Evolutionary conservation across 202 grass and related monocot genomes (phyloP).

Genomic region (Zizania palustris): DNA sequence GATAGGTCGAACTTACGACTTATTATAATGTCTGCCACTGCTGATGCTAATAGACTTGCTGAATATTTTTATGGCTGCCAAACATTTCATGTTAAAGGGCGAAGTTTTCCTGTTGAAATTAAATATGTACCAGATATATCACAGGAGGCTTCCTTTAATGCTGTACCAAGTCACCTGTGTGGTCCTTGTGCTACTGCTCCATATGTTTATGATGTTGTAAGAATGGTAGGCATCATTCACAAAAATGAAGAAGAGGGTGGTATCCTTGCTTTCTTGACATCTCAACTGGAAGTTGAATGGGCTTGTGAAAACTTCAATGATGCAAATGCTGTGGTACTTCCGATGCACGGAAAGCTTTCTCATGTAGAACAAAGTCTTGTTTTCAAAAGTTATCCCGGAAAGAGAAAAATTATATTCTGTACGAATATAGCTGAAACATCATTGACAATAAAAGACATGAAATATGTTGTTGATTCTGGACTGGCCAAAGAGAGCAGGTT

Average conservation of each 20-base stretch:
- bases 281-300: constrained; percentile 91
- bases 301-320: constrained; percentile 85
- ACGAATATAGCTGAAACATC: constrained; percentile 98
- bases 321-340: constrained; percentile 66
- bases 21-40: constrained; percentile 97
- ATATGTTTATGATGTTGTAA: constrained; percentile 85
- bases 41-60: constrained; percentile 74
- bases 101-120: constrained; percentile 89
- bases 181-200: constrained; percentile 53
- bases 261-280: constrained; percentile 93
- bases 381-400: constrained; percentile 83
- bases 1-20: constrained; percentile 73
- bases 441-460: constrained; percentile 82
- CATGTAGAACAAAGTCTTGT: constrained; percentile 72
- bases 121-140: constrained; percentile 77
- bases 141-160: constrained; percentile 42
- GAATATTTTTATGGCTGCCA: constrained; percentile 83
- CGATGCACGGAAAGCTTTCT: constrained; percentile 95
- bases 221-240: constrained; percentile 68
- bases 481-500: constrained; percentile 88
- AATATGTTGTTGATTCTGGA: constrained; percentile 93
- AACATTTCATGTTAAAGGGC: constrained; percentile 70
- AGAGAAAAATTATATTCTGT: constrained; percentile 93
- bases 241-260: constrained; percentile 79
- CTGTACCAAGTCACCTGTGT: constrained; percentile 20